Base-by-base conservation (phyloP, 2,329 filamentous ascomycete genomes). In the Paramyrothecium roridum region DNA sequence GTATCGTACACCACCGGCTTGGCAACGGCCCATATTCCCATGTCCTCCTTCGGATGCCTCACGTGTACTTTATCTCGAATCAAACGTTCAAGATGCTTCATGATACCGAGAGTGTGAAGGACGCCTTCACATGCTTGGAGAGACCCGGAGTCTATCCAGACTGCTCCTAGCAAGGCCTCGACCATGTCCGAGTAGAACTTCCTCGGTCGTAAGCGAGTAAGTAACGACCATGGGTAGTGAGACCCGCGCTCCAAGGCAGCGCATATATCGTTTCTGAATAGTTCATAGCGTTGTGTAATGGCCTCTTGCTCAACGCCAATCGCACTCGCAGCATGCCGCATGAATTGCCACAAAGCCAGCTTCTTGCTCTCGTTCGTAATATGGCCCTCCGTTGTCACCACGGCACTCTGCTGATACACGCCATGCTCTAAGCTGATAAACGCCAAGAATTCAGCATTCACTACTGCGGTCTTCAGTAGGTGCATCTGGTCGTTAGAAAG, bases 171-270 rank as follows among this genome's bases (percentile, higher is more conserved):
- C 0, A 96, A 68, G 33, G 84, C 83, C 73, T 98, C 93, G 11
- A 97, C 78, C 8, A 97, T 73, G 68, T 97, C 93, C 0, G 89
- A 93, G 70, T 89, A 88, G 70, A 90, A 89, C 66, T 97, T 97
- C 17, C 83, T 83, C 0, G 86, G 80, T 16, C 80, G 78, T 1
- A 96, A 75, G 0, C 81, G 78, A 0, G 85, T 77, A 1, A 98
- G 81, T 0, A 85, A 70, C 2, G 82, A 77, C 93, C 93, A 98
- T 0, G 93, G 95, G 65, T 93, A 96, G 17, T 75, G 70, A 0
- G 60, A 58, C 0, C 81, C 82, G 0, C 69, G 50, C 1, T 71
- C 50, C 11, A 96, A 73, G 0, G 77, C 81, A 0, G 73, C 54
- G 0, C 72, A 56, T 49, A 96, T 76, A 0, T 65, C 63, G 0